Conservation (phyloP, 1,139 yeast genomes). For the Geotrichum aggregatum region DNA sequence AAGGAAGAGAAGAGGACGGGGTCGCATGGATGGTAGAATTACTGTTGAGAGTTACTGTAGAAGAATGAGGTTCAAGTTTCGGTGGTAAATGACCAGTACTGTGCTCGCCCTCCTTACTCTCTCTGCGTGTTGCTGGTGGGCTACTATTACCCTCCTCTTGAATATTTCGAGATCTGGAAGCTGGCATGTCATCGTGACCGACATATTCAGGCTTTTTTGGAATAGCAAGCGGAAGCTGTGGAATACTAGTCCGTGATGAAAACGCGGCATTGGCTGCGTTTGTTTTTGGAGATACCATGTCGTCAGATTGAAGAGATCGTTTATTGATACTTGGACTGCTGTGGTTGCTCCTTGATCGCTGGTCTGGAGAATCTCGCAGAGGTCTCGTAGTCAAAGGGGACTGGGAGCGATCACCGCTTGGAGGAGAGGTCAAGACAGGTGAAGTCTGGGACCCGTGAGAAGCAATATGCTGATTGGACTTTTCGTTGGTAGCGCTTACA, state of each 20-base stretch:
- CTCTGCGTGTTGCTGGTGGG: slow-evolving; percentile 2
- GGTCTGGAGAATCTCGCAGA: slow-evolving; percentile 5
- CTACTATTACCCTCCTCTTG: slow-evolving; percentile 11
- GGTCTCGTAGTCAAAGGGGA: slow-evolving; percentile 4
- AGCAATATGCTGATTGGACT: not conserved
- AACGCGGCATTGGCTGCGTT: not conserved
- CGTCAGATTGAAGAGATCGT: not conserved
- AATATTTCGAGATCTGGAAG: not conserved
- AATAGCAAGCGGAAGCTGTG: not conserved
- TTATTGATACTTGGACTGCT: slow-evolving; percentile 1
- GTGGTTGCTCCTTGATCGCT: not conserved
- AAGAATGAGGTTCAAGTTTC: slow-evolving; percentile 2
- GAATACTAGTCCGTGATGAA: not conserved
- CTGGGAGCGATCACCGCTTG: slow-evolving; percentile 2
- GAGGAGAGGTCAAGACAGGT: slow-evolving; percentile 3
- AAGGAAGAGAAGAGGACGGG: not conserved
- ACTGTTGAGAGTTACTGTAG: not conserved
- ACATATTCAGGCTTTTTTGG: not conserved
- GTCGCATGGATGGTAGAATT: slow-evolving; percentile 1
- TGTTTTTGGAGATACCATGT: slow-evolving; percentile 2
- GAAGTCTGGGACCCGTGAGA: not conserved
- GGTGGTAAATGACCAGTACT: slow-evolving; percentile 11
- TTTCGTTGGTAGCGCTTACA: not conserved
- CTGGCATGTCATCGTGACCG: not conserved
- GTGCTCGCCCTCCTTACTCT: not conserved